Conservation (phyloP, 441 rosid genomes). For the Dalechampia spathulata region DNA sequence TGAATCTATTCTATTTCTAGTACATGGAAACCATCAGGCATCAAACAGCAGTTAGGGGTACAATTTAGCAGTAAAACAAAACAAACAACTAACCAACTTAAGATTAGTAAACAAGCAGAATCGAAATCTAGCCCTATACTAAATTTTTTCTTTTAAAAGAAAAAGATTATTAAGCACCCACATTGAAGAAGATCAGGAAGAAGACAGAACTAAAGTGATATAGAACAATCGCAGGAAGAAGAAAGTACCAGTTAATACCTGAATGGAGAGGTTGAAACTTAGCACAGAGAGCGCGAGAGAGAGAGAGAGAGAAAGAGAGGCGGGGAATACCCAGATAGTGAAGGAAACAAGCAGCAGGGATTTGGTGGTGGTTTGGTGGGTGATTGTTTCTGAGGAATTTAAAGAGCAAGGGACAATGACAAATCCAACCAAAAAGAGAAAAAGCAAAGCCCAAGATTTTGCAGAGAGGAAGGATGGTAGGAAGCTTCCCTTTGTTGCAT, state of each 20-base stretch:
- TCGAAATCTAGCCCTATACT: too few species aligned
- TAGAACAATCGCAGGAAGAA: not conserved
- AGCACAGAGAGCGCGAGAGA: too few species aligned
- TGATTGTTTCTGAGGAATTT: conserved; percentile 16
- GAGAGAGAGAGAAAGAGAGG: not conserved
- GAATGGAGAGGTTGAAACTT: conserved; percentile 6
- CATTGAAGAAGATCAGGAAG: conserved; percentile 10
- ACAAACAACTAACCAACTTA: too few species aligned
- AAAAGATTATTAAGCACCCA: not conserved
- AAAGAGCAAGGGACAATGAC: conserved; percentile 23
- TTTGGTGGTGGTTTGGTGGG: conserved; percentile 14
- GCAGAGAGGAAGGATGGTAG: conserved; percentile 31
- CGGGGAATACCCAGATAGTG: not conserved
- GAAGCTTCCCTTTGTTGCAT: conserved; percentile 35
- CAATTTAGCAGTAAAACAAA: not conserved
- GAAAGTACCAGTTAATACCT: conserved; percentile 16
- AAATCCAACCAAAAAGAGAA: conserved; percentile 15
- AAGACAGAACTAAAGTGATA: conserved; percentile 5
- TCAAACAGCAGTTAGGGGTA: not conserved
- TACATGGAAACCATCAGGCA: not conserved
- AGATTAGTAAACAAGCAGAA: not conserved
- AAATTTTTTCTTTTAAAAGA: too few species aligned
- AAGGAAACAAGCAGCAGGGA: not conserved
- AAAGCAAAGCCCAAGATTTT: not conserved
- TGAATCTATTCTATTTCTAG: conserved; percentile 3